These are phyloP conservation scores for Pyrus pyrifolia DNA, from an alignment of 306 rosid species.

Conservation along the genomic window DNA sequence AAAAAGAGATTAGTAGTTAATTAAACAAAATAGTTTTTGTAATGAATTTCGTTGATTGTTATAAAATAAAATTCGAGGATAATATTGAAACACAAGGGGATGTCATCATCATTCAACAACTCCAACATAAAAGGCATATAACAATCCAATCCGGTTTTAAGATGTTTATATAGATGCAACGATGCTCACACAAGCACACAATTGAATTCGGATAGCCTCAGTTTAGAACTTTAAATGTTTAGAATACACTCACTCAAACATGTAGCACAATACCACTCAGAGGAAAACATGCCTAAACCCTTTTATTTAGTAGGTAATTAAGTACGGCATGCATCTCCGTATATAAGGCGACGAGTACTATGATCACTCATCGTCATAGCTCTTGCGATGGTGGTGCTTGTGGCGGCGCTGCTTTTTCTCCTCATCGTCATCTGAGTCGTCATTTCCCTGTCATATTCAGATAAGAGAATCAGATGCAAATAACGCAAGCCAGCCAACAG, in stretches of 20 bases:
- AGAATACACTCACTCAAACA: conserved; percentile 11
- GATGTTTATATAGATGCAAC: too few species aligned
- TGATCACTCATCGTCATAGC: conserved; percentile 62
- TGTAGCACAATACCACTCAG: conserved; percentile 5
- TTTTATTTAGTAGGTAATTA: conserved; percentile 44
- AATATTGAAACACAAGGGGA: too few species aligned
- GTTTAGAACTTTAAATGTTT: neutral
- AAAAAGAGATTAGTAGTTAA: too few species aligned
- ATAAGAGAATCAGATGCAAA: conserved; percentile 3
- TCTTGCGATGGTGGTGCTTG: conserved; percentile 60
- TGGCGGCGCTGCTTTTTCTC: conserved; percentile 41
- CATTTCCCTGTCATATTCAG: conserved; percentile 40
- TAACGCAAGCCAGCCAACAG: neutral
- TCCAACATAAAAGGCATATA: too few species aligned
- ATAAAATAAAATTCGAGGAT: too few species aligned
- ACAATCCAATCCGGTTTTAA: too few species aligned
- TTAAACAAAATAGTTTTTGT: too few species aligned
- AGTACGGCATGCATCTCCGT: conserved; percentile 33
- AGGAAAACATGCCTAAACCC: conserved; percentile 31
- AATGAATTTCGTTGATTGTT: too few species aligned
- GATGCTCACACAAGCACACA: neutral
- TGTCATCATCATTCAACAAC: too few species aligned
- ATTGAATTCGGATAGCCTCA: neutral
- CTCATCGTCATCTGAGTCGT: conserved; percentile 49
- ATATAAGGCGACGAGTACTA: conserved; percentile 3